Conservation (phyloP, 208 protist genomes). For the Leishmania lainsoni region DNA sequence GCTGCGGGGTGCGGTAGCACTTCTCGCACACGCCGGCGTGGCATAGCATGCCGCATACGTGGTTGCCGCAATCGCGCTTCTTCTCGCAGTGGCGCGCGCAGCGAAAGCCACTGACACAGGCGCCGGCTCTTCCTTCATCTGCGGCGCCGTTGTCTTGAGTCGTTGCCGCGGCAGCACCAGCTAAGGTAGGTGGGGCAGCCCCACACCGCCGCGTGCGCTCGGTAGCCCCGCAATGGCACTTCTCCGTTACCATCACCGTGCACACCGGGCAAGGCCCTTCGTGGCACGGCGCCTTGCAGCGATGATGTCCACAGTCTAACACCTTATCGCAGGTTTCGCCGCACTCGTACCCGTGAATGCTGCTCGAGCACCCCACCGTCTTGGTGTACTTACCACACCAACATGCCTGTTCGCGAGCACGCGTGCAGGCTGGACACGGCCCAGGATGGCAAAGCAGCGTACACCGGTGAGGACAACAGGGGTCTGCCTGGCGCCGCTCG, state of each 20-base stretch:
- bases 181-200: neutral
- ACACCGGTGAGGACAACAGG: constrained; percentile 72
- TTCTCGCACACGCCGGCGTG: constrained; percentile 75
- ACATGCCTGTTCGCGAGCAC: constrained; percentile 66
- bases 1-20: constrained; percentile 61
- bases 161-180: neutral
- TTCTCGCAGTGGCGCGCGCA: constrained; percentile 57
- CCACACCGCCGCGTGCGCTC: constrained; percentile 47
- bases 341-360: constrained; percentile 74
- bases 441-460: constrained; percentile 84
- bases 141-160: neutral
- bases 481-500: constrained; percentile 51
- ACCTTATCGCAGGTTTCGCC: constrained; percentile 66
- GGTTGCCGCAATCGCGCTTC: constrained; percentile 80
- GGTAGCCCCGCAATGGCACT: constrained; percentile 90
- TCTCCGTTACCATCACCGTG: constrained; percentile 45
- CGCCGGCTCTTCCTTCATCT: neutral
- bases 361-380: constrained; percentile 79
- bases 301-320: constrained; percentile 81
- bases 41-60: constrained; percentile 75
- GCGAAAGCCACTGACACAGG: constrained; percentile 29
- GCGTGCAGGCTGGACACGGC: constrained; percentile 68
- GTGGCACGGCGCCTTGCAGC: constrained; percentile 87
- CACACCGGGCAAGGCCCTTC: constrained; percentile 87
- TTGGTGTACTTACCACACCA: constrained; percentile 79